Evolutionary conservation across 768 basidiomycete genomes (phyloP).

Genomic region (Boletus eberwhitei): DNA sequence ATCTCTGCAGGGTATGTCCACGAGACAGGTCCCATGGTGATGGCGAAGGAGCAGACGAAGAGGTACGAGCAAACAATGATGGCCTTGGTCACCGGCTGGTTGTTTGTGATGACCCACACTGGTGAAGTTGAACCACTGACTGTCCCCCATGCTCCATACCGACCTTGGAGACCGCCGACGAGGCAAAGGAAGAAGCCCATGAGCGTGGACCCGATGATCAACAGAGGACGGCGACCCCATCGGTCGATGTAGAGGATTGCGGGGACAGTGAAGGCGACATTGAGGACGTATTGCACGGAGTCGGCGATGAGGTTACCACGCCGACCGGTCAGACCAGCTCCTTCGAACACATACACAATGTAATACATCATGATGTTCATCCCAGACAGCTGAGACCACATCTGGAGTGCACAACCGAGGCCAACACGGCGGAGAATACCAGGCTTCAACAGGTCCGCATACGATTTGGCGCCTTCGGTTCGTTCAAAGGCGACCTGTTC

Average conservation of each 20-base stretch:
- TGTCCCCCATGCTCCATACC: constrained; percentile 60
- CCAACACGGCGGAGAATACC: constrained; percentile 68
- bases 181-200: constrained; percentile 80
- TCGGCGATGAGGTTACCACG: constrained; percentile 74
- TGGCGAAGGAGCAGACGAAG: constrained; percentile 71
- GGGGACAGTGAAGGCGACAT: constrained; percentile 41
- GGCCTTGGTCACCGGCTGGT: constrained; percentile 57
- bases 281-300: constrained; percentile 55
- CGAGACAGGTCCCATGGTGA: constrained; percentile 76
- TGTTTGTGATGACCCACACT: constrained; percentile 61
- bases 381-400: constrained; percentile 75
- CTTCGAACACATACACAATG: constrained; percentile 67
- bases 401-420: constrained; percentile 69
- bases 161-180: constrained; percentile 71
- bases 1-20: constrained; percentile 74
- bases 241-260: constrained; percentile 65
- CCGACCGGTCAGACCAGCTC: constrained; percentile 71
- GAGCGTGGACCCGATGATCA: constrained; percentile 57
- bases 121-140: constrained; percentile 31
- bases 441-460: constrained; percentile 60
- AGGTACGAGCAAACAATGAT: constrained; percentile 78
- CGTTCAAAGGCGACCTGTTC: constrained; percentile 57
- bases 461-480: constrained; percentile 68
- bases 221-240: constrained; percentile 78
- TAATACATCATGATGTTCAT: constrained; percentile 80